Evolutionary conservation across 177 flowering plant genomes (phyloP), one percentile per base, ranked within the genome.

Genomic region (Tripterygium wilfordii): DNA sequence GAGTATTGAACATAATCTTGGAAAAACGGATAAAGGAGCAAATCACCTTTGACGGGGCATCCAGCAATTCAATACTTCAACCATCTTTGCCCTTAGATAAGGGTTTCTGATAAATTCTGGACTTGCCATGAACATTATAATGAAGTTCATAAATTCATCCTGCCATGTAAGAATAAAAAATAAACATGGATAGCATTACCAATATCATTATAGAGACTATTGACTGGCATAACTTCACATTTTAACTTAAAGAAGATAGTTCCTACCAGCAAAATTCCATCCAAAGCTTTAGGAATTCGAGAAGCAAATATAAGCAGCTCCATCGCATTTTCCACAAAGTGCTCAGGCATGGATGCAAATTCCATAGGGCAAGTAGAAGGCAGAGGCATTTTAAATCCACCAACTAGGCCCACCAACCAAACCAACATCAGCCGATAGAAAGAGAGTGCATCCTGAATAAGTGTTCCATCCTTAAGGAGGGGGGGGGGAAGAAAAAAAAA

Each of bases 61-160:
- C 99, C 97, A 94, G 61, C 91, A 79, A 55, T 85, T 94, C 62
- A 94, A 69, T 41, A 94, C 99, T 70, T 94, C 99, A 44, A 94
- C 99, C 99, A 94, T 94, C 75, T 94, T 94, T 41, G 99, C 89
- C 66, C 97, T 78, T 24, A 89, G 68, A 64, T 94, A 94, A 15
- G 99, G 99, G 46, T 94, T 94, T 64, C 83, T 76, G 20, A 94
- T 74, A 60, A 51, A 85, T 1, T 88, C 53, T 10, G 97, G 88
- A 64, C 95, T 87, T 17, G 72, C 97, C 97, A 94, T 94, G 75
- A 94, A 94, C 92, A 89, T 94, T 48, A 94, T 94, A 45, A 89
- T 87, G 60, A 94, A 89, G 64, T 94, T 94, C 96, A 94, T 79
- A 58, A 84, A 94, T 50, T 94, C 99, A 66, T 94, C 99, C 99